Evolutionary conservation across 768 basidiomycete species (phyloP), one percentile per base, ranked within the genome.

Genomic region (Lepiota subincarnata): DNA sequence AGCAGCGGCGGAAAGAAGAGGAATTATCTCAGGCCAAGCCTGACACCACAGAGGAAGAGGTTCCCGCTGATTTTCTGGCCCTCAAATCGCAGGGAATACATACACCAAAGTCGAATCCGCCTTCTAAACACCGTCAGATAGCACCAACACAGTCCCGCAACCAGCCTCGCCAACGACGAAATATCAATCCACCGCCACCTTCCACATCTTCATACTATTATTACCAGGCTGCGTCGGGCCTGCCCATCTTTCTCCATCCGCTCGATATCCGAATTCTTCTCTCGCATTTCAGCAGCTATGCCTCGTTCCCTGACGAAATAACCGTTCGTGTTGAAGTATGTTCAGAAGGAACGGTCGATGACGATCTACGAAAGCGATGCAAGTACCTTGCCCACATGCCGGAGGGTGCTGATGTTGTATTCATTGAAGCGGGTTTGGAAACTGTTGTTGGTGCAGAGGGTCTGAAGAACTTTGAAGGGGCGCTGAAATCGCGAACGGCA

Each of bases 331-430:
- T 97, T 24, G 90, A 92, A 60, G 83, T 83, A 12, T 75, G 80
- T 19, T 76, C 81, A 2, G 86, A 90, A 65, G 82, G 89, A 40
- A 82, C 87, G 0, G 87, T 99, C 59, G 91, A 96, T 67, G 94
- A 95, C 56, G 94, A 97, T 56, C 75, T 99, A 22, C 85, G 95
- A 44, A 90, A 92, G 69, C 86, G 95, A 28, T 98, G 92, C 76
- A 96, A 95, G 66, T 98, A 98, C 68, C 86, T 99, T 57, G 83
- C 84, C 3, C 95, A 98, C 68, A 77, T 98, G 60, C 91, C 95
- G 1, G 86, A 92, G 53, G 86, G 91, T 40, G 86, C 92, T 35
- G 95, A 98, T 62, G 92, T 98, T 41, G 87, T 93, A 19, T 98
- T 98, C 68, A 74, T 98, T 50, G 95, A 99, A 69, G 83, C 92